phyloP scores from a whole-genome alignment of 768 basidiomycete genomes.

The Lactifluus hygrophoroides region DNA sequence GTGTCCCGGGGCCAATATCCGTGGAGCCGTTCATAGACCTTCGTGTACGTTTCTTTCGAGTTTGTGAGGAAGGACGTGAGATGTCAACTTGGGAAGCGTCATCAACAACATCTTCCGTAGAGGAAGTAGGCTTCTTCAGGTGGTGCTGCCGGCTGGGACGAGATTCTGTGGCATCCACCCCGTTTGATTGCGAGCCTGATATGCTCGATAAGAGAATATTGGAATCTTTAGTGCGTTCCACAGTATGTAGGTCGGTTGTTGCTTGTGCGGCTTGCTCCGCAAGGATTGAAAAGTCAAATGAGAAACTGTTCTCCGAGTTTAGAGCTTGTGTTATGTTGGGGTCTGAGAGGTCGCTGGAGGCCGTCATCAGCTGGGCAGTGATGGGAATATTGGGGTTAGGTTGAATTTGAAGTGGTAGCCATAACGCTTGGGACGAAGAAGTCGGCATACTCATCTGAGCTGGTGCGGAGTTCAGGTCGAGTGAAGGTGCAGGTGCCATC shows the following conservation, averaged over 20 bases:
- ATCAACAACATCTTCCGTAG: neutral
- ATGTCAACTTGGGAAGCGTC: conserved; percentile 1
- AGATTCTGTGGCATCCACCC: neutral
- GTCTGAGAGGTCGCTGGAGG: neutral
- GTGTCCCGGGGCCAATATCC: neutral
- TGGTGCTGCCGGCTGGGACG: neutral
- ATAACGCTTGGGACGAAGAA: neutral
- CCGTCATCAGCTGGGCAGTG: neutral
- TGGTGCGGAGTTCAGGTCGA: neutral
- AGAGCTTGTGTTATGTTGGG: neutral
- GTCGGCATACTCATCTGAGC: neutral
- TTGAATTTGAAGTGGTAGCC: neutral
- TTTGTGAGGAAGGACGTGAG: neutral
- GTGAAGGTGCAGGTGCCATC: neutral
- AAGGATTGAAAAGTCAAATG: conserved; percentile 9
- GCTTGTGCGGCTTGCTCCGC: neutral
- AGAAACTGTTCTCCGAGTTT: neutral
- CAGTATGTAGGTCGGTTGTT: neutral
- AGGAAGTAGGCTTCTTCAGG: neutral
- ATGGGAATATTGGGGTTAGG: neutral
- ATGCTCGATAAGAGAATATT: too few species aligned
- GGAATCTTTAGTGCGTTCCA: neutral
- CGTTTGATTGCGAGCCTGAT: neutral
- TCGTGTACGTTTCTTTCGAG: conserved; percentile 16
- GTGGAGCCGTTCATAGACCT: neutral